Evolutionary conservation across 1,284 basidiomycete genomes (phyloP).

Genomic region (Sporisorium iseilematis-ciliati): DNA sequence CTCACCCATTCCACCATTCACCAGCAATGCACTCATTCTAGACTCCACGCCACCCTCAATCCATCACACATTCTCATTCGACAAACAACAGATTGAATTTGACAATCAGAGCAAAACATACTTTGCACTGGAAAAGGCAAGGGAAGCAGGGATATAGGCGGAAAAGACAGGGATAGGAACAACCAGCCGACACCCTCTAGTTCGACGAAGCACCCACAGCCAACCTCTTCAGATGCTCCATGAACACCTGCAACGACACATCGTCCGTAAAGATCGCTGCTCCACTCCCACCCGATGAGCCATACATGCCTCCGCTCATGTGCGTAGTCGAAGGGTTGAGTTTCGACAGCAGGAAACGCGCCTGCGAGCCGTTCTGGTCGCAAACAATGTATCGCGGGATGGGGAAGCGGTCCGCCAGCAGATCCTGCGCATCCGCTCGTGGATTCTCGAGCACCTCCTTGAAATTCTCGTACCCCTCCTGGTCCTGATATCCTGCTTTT

Average conservation of each 20-base stretch:
- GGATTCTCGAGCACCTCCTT: constrained; percentile 92
- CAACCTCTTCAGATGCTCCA: constrained; percentile 71
- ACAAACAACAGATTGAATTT: too few species aligned
- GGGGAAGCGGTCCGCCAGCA: constrained; percentile 93
- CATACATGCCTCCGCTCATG: constrained; percentile 79
- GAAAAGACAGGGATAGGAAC: background rate
- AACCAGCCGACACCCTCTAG: constrained; percentile 19
- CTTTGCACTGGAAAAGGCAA: background rate
- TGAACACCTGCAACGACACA: constrained; percentile 74
- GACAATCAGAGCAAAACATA: too few species aligned
- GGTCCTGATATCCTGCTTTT: constrained; percentile 99
- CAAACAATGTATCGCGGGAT: constrained; percentile 98
- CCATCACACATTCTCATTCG: too few species aligned
- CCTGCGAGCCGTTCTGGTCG: constrained; percentile 97
- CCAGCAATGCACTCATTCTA: too few species aligned
- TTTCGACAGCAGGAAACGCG: constrained; percentile 94
- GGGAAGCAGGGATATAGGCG: background rate
- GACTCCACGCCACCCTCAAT: too few species aligned
- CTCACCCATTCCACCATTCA: constrained; percentile 7
- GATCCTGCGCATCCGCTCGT: constrained; percentile 78
- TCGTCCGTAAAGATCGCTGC: constrained; percentile 99
- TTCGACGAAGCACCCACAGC: constrained; percentile 66
- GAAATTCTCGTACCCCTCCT: constrained; percentile 99
- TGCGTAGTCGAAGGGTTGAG: constrained; percentile 98
- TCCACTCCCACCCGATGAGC: constrained; percentile 73